Evolutionary conservation across 2,329 filamentous ascomycete genomes (phyloP), one percentile per base, ranked within the genome.

Genomic region (Diaporthe citri): DNA sequence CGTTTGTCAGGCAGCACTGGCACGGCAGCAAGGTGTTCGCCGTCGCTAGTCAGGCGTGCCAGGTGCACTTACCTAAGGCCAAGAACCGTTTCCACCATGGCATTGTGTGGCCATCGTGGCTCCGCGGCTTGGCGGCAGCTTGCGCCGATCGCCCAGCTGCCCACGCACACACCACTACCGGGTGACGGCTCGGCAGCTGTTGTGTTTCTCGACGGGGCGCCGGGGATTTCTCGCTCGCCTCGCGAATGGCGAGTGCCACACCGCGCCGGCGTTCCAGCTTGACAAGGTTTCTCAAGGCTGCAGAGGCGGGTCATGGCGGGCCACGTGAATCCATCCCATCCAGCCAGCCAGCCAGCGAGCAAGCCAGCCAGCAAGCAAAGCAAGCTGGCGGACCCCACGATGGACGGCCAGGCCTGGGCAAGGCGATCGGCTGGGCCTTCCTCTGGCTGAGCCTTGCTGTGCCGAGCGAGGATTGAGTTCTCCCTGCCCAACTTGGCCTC

Each of bases 201-300:
- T n/a, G 8, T 34, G 43, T 22, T 48, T 20, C 41, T 41, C 36
- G 36, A 41, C 41, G 25, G 25, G 22, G 48, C 48, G 25, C 7
- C 62, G 43, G 64, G 28, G 15, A 10, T 17, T 28, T 22, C 7
- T 34, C 46, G n/a, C 22, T 36, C 22, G 43, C 64, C 64, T 67
- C 46, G 46, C 31, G 31, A 67, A 67, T 67, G 46, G 52, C 46
- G 64, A 67, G 46, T 67, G 64, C 64, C 64, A 67, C 64, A 69
- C 22, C 48, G 46, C 48, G n/a, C 64, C 64, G 48, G 15, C n/a
- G 48, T 55, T 55, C 64, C 64, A 69, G 64, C 64, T 69, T 69
- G 64, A 69, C 64, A 69, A 55, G 64, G 64, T 69, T 67, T 55
- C 64, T 69, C 28, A 69, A 55, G 64, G 64, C 64, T 69, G 64